Percentiles rank a stretch among this genome's conserved stretches.
phyloP scores from a whole-genome alignment of 331 rosid species.

The Malus hybrid region DNA sequence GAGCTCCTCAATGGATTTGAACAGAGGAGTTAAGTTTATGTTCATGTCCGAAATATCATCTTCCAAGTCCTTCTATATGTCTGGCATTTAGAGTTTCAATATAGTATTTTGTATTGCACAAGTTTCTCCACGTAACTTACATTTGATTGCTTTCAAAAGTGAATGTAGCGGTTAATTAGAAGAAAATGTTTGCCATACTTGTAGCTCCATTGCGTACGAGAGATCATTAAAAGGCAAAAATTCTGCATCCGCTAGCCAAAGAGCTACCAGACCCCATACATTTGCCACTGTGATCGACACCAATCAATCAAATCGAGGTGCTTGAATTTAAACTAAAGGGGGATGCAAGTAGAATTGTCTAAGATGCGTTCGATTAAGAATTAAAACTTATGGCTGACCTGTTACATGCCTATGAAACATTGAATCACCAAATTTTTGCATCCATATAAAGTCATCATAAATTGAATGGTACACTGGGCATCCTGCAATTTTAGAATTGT shows the following conservation, averaged over 20 bases:
- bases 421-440: slow-evolving; percentile 74
- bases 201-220: slow-evolving; percentile 53
- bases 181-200: slow-evolving; percentile 24
- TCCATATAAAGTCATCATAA: slow-evolving; percentile 69
- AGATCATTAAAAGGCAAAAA: slow-evolving; percentile 63
- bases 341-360: background rate
- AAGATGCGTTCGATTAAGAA: background rate
- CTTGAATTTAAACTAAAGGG: background rate
- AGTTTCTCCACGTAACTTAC: background rate
- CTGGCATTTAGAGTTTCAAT: slow-evolving; percentile 15
- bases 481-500: slow-evolving; percentile 19
- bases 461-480: slow-evolving; percentile 68
- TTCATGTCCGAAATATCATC: slow-evolving; percentile 30
- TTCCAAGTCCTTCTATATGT: slow-evolving; percentile 27
- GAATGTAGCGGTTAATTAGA: background rate
- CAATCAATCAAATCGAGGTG: background rate
- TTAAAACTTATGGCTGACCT: slow-evolving; percentile 31
- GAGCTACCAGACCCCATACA: slow-evolving; percentile 68
- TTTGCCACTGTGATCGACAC: slow-evolving; percentile 39
- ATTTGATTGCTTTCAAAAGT: background rate
- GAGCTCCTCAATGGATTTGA: slow-evolving; percentile 50
- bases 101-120: background rate
- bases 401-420: slow-evolving; percentile 70
- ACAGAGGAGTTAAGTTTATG: slow-evolving; percentile 43
- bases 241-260: slow-evolving; percentile 70